A percentile compares a stretch with the other conserved stretches of the same genome.
Evolutionary conservation across 2,329 filamentous ascomycete species (phyloP).

Genomic region (Botryosphaeria dothidea): DNA sequence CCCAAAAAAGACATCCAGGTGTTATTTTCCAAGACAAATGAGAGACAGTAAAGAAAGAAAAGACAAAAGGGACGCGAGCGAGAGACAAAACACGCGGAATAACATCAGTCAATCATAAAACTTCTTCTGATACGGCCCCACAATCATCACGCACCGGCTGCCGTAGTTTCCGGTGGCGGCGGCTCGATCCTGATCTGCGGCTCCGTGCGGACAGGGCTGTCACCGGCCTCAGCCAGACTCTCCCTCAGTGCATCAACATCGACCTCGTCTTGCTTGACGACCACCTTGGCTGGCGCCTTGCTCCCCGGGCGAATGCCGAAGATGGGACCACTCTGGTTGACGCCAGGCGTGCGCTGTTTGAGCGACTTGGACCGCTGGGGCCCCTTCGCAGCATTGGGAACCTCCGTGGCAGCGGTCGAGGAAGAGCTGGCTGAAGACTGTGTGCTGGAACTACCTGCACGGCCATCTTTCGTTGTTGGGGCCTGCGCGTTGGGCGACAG

Average conservation of each 20-base stretch:
- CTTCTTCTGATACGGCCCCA: not conserved
- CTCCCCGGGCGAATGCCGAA: conserved; percentile 39
- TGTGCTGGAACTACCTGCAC: conserved; percentile 9
- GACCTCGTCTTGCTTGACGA: conserved; percentile 32
- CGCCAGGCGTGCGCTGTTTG: conserved; percentile 32
- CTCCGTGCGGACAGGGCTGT: conserved; percentile 14
- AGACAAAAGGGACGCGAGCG: not conserved
- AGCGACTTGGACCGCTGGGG: conserved; percentile 4
- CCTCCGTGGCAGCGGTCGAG: not conserved
- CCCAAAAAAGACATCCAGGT: not conserved
- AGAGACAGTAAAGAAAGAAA: not conserved
- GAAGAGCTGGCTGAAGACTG: not conserved
- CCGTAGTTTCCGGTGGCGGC: conserved; percentile 11
- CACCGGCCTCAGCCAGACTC: conserved; percentile 31
- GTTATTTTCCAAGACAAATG: not conserved
- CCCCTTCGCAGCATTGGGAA: not conserved
- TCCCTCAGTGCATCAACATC: conserved; percentile 41
- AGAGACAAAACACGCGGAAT: not conserved
- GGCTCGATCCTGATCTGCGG: conserved; percentile 16
- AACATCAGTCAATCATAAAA: not conserved
- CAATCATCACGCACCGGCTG: conserved; percentile 1
- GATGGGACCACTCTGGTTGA: conserved; percentile 41
- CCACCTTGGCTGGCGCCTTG: conserved; percentile 34
- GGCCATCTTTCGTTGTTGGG: not conserved
- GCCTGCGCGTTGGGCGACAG: conserved; percentile 8